Conservation (phyloP, 192 early-diverging fungal genomes). For the Coemansia sp. region DNA sequence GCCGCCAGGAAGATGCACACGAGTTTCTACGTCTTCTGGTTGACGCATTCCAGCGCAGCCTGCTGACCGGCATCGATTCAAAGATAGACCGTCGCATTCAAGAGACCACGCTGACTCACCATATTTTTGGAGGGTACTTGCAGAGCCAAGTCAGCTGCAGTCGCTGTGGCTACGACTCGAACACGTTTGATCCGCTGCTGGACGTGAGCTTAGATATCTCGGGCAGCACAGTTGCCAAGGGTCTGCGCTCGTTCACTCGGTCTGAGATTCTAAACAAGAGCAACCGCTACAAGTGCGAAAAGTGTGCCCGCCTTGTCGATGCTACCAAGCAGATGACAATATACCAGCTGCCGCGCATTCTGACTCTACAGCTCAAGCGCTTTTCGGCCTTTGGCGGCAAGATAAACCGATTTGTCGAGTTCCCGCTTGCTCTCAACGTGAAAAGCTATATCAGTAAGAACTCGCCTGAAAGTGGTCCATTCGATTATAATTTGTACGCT, state of each 20-base stretch:
- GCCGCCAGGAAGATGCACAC: conserved; percentile 87
- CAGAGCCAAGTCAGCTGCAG: conserved; percentile 77
- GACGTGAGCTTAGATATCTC: conserved; percentile 79
- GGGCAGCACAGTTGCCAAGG: conserved; percentile 63
- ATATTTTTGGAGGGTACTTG: conserved; percentile 81
- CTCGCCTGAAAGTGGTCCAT: conserved; percentile 51
- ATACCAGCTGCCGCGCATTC: conserved; percentile 65
- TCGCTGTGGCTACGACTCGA: conserved; percentile 68
- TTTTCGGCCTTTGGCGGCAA: conserved; percentile 70
- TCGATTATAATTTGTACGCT: conserved; percentile 69
- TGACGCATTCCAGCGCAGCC: conserved; percentile 68
- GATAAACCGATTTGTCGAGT: conserved; percentile 64
- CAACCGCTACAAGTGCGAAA: conserved; percentile 81
- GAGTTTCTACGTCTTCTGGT: conserved; percentile 77
- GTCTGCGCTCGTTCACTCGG: conserved; percentile 70
- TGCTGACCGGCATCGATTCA: conserved; percentile 58
- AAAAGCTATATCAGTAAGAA: conserved; percentile 49
- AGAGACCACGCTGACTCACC: conserved; percentile 72
- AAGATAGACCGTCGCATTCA: conserved; percentile 70
- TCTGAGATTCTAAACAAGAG: conserved; percentile 64
- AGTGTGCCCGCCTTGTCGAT: conserved; percentile 72
- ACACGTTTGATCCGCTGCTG: conserved; percentile 73
- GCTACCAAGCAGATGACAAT: conserved; percentile 82
- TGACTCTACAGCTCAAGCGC: conserved; percentile 83
- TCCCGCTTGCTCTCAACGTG: conserved; percentile 65